Evolutionary conservation across 768 basidiomycete genomes (phyloP).

Genomic region (Megacollybia marginata): DNA sequence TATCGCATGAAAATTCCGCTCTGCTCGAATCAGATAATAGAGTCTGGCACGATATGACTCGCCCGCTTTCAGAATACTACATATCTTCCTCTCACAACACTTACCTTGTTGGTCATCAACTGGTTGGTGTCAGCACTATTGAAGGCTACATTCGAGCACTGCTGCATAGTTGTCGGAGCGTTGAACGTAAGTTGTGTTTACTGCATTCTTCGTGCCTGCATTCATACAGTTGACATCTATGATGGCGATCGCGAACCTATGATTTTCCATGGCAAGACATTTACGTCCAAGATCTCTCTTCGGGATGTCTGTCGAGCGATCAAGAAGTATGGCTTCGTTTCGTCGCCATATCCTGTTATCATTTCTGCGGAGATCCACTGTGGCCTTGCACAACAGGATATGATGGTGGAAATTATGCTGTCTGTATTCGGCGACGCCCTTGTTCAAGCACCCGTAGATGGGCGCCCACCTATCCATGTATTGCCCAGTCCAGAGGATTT

Average conservation of each 20-base stretch:
- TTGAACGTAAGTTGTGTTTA: conserved; percentile 61
- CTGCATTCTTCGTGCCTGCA: conserved; percentile 1
- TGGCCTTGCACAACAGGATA: conserved; percentile 68
- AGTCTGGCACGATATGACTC: conserved; percentile 74
- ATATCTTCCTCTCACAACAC: conserved; percentile 92
- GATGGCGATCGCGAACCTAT: conserved; percentile 82
- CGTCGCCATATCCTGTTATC: conserved; percentile 87
- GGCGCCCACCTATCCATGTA: conserved; percentile 35
- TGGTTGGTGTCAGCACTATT: conserved; percentile 82
- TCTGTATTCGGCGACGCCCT: conserved; percentile 36
- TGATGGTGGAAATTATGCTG: conserved; percentile 68
- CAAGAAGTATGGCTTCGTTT: conserved; percentile 81
- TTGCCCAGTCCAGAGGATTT: conserved; percentile 89
- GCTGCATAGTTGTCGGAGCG: conserved; percentile 85
- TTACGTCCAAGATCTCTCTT: conserved; percentile 77
- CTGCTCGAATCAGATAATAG: background rate
- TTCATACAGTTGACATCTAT: conserved; percentile 74
- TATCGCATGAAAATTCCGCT: conserved; percentile 3
- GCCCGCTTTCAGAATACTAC: conserved; percentile 80
- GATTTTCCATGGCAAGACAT: conserved; percentile 84
- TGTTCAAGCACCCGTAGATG: conserved; percentile 31
- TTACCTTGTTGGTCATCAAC: conserved; percentile 80
- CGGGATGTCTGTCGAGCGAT: conserved; percentile 81
- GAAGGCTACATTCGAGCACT: conserved; percentile 92
- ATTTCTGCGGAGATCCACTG: conserved; percentile 94